Conservation (phyloP, 2,329 filamentous ascomycete species). For the Talaromyces sp. region DNA sequence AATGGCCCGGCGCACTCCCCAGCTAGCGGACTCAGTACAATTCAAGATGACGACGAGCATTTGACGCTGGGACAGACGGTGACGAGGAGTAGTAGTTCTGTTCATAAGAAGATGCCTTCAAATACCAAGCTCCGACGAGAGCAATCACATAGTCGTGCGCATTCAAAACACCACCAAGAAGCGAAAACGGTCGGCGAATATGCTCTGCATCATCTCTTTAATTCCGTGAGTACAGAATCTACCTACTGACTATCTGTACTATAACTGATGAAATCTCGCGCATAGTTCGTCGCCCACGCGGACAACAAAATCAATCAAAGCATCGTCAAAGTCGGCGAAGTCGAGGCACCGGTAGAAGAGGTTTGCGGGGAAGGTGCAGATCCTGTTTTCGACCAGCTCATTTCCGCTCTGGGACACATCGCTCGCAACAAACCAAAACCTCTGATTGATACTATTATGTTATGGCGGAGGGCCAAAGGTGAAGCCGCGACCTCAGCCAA, state of each 20-base stretch:
- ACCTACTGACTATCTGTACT: not conserved
- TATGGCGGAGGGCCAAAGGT: conserved; percentile 95
- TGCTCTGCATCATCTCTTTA: conserved; percentile 93
- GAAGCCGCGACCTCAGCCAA: conserved; percentile 74
- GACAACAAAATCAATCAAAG: conserved; percentile 93
- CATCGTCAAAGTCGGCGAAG: conserved; percentile 73
- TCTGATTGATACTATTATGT: conserved; percentile 94
- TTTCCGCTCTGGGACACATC: conserved; percentile 89
- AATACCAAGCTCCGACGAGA: conserved; percentile 68
- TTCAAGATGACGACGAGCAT: conserved; percentile 38
- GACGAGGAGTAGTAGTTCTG: conserved; percentile 25
- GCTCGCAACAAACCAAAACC: conserved; percentile 91
- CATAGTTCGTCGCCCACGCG: conserved; percentile 86
- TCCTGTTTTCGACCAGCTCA: conserved; percentile 86
- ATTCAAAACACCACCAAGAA: conserved; percentile 71
- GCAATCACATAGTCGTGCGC: conserved; percentile 71
- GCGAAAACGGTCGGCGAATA: conserved; percentile 96
- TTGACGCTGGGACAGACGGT: conserved; percentile 23
- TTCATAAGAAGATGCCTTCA: conserved; percentile 52
- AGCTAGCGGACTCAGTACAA: conserved; percentile 35
- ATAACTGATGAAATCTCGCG: not conserved
- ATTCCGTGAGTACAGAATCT: conserved; percentile 59
- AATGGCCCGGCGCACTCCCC: conserved; percentile 38
- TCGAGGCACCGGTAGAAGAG: conserved; percentile 79
- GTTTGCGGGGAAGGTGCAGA: conserved; percentile 91